phyloP scores from a whole-genome alignment of 805 yeast genomes.

The Yarrowia yakushimensis region DNA sequence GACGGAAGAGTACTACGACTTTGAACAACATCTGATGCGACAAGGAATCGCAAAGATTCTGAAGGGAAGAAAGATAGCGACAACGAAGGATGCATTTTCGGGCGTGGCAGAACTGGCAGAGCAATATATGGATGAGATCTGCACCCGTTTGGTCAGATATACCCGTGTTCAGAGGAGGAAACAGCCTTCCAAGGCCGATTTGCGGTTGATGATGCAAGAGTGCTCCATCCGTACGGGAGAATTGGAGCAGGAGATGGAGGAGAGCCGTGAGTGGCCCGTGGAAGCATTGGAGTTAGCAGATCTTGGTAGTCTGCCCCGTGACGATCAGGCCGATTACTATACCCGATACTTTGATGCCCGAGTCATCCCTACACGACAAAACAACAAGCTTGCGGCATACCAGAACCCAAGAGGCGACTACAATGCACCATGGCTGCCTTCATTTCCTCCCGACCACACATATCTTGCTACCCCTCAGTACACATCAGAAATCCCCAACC shows the following conservation, averaged over 20 bases:
- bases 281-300: neutral
- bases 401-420: conserved; percentile 42
- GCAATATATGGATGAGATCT: conserved; percentile 33
- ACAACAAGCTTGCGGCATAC: conserved; percentile 56
- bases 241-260: conserved; percentile 34
- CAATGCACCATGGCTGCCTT: conserved; percentile 77
- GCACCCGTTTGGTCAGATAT: conserved; percentile 32
- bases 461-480: conserved; percentile 73
- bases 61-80: conserved; percentile 29
- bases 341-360: conserved; percentile 13
- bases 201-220: conserved; percentile 35
- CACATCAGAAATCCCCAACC: conserved; percentile 60
- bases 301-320: neutral
- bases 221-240: conserved; percentile 35
- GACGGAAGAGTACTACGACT: conserved; percentile 7
- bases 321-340: conserved; percentile 19
- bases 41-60: conserved; percentile 32
- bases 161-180: conserved; percentile 38
- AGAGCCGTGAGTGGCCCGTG: conserved; percentile 13
- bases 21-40: conserved; percentile 26
- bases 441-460: conserved; percentile 91
- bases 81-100: conserved; percentile 34
- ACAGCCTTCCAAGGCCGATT: conserved; percentile 37
- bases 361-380: conserved; percentile 27
- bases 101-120: conserved; percentile 38